These are phyloP conservation scores for Termitomyces sp. DNA, from an alignment of 768 basidiomycete genomes.

Conservation along the genomic window DNA sequence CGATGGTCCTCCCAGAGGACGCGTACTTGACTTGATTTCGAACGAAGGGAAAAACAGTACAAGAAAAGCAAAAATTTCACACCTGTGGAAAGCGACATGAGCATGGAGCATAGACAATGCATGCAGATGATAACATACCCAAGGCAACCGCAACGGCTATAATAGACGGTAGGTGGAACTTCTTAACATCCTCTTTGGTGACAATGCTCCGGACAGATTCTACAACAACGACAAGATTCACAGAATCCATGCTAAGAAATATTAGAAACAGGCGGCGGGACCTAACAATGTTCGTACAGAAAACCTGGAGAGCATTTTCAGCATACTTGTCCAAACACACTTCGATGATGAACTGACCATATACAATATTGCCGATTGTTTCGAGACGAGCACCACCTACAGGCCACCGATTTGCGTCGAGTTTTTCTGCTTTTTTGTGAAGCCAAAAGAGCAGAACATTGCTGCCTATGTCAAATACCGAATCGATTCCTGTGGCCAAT, in stretches of 20 bases:
- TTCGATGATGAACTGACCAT: conserved; percentile 42
- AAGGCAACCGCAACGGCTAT: conserved; percentile 81
- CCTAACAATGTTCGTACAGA: conserved; percentile 28
- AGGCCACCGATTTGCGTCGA: conserved; percentile 89
- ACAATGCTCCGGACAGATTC: conserved; percentile 77
- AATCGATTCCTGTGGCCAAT: conserved; percentile 87
- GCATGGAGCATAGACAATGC: conserved; percentile 1
- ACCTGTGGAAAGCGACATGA: conserved; percentile 33
- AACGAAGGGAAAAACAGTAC: conserved; percentile 78
- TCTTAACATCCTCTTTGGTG: conserved; percentile 45
- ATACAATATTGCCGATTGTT: conserved; percentile 86
- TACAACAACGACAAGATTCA: conserved; percentile 88
- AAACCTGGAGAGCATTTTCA: conserved; percentile 34
- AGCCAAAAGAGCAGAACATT: conserved; percentile 80
- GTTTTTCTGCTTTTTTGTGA: conserved; percentile 62
- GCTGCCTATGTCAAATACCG: conserved; percentile 80
- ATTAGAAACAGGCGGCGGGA: background rate
- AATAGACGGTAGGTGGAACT: conserved; percentile 79
- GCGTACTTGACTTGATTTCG: conserved; percentile 84
- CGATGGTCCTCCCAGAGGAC: conserved; percentile 98
- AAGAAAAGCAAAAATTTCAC: conserved; percentile 86
- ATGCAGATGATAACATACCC: conserved; percentile 37
- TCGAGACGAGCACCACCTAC: conserved; percentile 88
- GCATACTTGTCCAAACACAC: background rate
- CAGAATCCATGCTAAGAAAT: conserved; percentile 73